A percentile compares a stretch with the other conserved stretches of the same genome.
phyloP scores from a whole-genome alignment of 1,284 basidiomycete genomes.

The Boletus hoseneyae region DNA sequence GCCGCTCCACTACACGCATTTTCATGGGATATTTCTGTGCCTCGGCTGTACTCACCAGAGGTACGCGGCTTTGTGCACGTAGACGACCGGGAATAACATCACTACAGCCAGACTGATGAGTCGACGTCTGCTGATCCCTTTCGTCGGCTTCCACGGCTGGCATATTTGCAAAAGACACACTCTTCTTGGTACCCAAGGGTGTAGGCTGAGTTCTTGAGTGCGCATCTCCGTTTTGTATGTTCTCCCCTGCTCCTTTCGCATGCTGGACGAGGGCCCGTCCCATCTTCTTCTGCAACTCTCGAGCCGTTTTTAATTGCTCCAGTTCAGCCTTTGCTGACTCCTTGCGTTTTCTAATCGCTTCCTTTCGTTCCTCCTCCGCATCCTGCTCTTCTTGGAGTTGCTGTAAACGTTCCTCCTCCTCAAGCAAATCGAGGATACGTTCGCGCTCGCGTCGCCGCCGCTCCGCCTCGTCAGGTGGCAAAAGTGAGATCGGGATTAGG shows the following conservation, averaged over 20 bases:
- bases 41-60: slow-evolving; percentile 38
- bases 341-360: slow-evolving; percentile 48
- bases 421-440: slow-evolving; percentile 62
- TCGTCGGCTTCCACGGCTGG: slow-evolving; percentile 20
- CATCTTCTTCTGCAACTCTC: slow-evolving; percentile 73
- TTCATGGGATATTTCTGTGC: slow-evolving; percentile 55
- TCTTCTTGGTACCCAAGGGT: slow-evolving; percentile 48
- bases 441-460: slow-evolving; percentile 54
- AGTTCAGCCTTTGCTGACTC: slow-evolving; percentile 51
- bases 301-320: slow-evolving; percentile 48
- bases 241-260: slow-evolving; percentile 41
- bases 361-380: slow-evolving; percentile 41
- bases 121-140: slow-evolving; percentile 2
- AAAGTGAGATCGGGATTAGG: slow-evolving; percentile 44
- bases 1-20: slow-evolving; percentile 64
- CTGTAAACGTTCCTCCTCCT: slow-evolving; percentile 60
- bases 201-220: slow-evolving; percentile 9
- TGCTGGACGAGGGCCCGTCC: slow-evolving; percentile 60
- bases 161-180: slow-evolving; percentile 58
- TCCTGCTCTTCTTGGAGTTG: slow-evolving; percentile 39
- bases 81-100: slow-evolving; percentile 52
- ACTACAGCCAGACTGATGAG: slow-evolving; percentile 44
- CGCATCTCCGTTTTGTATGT: slow-evolving; percentile 36
- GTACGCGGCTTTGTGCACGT: slow-evolving; percentile 37
- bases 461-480: slow-evolving; percentile 47